Evolutionary conservation across 352 stramenopile genomes (phyloP), one percentile per base, ranked within the genome.

Genomic region (Pythium pyrilobum): DNA sequence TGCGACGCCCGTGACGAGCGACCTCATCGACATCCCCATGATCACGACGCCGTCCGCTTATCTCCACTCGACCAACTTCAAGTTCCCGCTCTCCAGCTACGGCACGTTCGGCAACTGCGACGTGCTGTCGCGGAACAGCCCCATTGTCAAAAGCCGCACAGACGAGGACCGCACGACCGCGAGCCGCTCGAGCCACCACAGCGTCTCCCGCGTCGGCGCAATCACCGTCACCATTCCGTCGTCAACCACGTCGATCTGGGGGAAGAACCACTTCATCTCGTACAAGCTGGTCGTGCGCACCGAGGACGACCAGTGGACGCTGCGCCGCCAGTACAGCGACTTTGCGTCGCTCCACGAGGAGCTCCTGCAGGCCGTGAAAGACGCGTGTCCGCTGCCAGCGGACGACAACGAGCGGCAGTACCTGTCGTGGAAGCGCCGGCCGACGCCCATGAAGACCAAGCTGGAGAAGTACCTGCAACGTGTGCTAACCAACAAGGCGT

Each of bases 201-300:
- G 55, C 62, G 21, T 69, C 53, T 25, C 63, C 28, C 34, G 63
- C 55, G 12, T 64, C 28, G 16, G 28, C 42, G 7, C 51, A 58
- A 80, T 89, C 62, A 55, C 68, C 1, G 67, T 82, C 39, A 73
- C 71, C n/a, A 90, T 90, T 29, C 79, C 79, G 23, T 69, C 73
- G n/a, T 72, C 73, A 8, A 87, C 75, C 5, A 77, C 72, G 25
- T 85, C 77, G 2, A 72, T 75, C n/a, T 90, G 79, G 79, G 74
- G 74, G 33, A 83, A 87, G 52, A 78, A 77, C 33, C 63, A 74
- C 7, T 90, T 88, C 37, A 66, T 87, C 12, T 85, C 77, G 16
- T 90, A 81, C 64, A 87, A 90, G 60, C 73, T 90, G 50, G 69
- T 87, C 24, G 70, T 90, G 2, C 64, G 78, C 44, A 87, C 79